Conservation (phyloP, 78 protist species). For the Dictyostelium firmibasis region DNA sequence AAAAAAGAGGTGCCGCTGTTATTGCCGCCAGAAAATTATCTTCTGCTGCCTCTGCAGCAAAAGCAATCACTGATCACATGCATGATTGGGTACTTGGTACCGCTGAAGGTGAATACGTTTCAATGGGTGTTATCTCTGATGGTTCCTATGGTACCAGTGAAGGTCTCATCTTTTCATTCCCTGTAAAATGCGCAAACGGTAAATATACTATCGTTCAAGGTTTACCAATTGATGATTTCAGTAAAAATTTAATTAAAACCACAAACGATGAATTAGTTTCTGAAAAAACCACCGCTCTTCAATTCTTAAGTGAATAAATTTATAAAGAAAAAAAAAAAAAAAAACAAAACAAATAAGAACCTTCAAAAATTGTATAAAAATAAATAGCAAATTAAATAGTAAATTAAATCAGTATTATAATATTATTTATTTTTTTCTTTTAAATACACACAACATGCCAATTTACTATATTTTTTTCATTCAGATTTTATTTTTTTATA, state of each 20-base stretch:
- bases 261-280: conserved; percentile 84
- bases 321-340: not conserved
- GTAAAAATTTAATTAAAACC: conserved; percentile 59
- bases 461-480: not conserved
- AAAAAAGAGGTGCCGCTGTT: conserved; percentile 96
- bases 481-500: too few relatives aligned
- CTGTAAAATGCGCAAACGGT: conserved; percentile 78
- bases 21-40: conserved; percentile 87
- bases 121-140: conserved; percentile 84
- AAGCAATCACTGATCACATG: conserved; percentile 85
- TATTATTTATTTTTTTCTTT: not conserved
- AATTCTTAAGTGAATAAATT: not conserved
- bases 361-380: not conserved
- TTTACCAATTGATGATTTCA: conserved; percentile 78
- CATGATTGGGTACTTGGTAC: conserved; percentile 87
- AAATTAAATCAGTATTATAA: not conserved
- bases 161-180: conserved; percentile 83
- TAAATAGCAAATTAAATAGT: not conserved
- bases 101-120: conserved; percentile 68
- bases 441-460: too few relatives aligned
- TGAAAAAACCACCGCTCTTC: conserved; percentile 76
- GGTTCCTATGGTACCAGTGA: conserved; percentile 68
- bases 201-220: conserved; percentile 75
- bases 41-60: conserved; percentile 93
- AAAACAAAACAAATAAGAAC: not conserved